Evolutionary conservation across 2,329 filamentous ascomycete species (phyloP), one percentile per base, ranked within the genome.

Genomic region (Fusarium mexicanum): DNA sequence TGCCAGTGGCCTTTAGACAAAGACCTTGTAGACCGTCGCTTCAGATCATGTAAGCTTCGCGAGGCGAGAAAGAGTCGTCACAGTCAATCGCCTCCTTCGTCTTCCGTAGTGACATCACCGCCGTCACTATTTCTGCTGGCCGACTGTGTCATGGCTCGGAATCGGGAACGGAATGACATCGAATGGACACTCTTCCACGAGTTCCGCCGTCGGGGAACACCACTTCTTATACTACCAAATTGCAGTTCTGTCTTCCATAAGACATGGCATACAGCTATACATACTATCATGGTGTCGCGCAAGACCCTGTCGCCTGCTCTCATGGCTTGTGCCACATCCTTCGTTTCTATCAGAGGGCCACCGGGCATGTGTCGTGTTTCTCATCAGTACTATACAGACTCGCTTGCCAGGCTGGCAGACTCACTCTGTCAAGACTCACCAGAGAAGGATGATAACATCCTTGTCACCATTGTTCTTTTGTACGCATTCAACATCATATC

Each of bases 41-140:
- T 55, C 11, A 5, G 51, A 31, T 55, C 35, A 31, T 41, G 51
- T 6, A 17, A n/a, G 0, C 2, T 41, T 55, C 31, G 31, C 18
- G 50, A 14, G 3, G 7, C n/a, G 6, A 4, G 3, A 22, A 20
- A 22, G 3, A 13, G 2, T 29, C 18, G 3, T 13, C 8, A 26
- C 20, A 20, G 17, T 13, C 24, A 38, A 29, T 54, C 20, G 5
- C 1, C 3, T 4, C 12, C 33, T 6, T 37, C 35, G 17, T 37
- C 35, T 37, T 37, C 2, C 3, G 1, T 18, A 37, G 35, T 18
- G 35, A 18, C 35, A 6, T 6, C 35, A 18, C 35, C 35, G 4
- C 17, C 35, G 8, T 37, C 37, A 38, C 37, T 20, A 1, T 20
- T 50, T 33, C 29, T 33, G 4, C 29, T 40, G 8, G 24, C 51